A percentile compares a stretch with the other conserved stretches of the same genome.
These are phyloP conservation scores for Picea sitchensis DNA, from an alignment of 75 land plant genomes.

Conservation along the genomic window DNA sequence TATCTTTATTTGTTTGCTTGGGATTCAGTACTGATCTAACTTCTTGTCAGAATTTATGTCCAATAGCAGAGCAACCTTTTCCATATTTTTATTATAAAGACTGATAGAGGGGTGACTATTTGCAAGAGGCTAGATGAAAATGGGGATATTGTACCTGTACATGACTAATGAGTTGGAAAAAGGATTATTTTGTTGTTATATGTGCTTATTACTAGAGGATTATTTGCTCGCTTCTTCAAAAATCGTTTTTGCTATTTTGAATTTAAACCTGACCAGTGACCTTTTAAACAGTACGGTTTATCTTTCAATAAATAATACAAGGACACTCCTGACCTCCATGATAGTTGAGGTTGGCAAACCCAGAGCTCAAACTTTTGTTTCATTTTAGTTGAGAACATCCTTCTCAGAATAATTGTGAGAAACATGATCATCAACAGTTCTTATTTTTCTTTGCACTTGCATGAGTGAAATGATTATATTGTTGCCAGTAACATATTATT, in stretches of 20 bases:
- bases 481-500: too few relatives aligned
- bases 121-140: background rate
- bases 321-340: background rate
- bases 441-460: background rate
- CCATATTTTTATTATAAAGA: background rate
- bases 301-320: background rate
- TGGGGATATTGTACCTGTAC: background rate
- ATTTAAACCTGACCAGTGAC: background rate
- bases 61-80: background rate
- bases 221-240: too few relatives aligned
- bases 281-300: background rate
- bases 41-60: background rate
- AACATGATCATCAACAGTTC: background rate
- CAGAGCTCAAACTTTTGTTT: background rate
- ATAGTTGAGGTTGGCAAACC: background rate
- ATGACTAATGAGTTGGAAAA: background rate
- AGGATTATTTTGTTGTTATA: background rate
- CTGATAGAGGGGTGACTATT: background rate
- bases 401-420: background rate
- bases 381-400: background rate
- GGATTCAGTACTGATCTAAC: background rate
- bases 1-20: background rate
- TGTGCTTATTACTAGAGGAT: background rate
- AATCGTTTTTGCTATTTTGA: background rate
- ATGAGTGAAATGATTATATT: too few relatives aligned